These are phyloP conservation scores for Trichomonas vaginalis DNA, from an alignment of 208 protist genomes.

Conservation along the genomic window DNA sequence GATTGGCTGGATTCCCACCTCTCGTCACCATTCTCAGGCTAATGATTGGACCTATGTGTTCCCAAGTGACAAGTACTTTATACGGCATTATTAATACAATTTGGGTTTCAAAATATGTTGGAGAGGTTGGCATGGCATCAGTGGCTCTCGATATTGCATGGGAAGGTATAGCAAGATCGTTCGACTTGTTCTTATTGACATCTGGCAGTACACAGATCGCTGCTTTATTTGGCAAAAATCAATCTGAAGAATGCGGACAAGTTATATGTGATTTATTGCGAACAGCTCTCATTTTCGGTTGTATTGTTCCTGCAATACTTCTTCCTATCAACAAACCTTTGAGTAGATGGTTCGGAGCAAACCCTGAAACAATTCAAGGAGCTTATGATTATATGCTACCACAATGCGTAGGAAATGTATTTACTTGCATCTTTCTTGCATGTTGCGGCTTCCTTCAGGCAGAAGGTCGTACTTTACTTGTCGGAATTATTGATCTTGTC, in stretches of 20 bases:
- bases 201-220: not conserved
- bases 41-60: not conserved
- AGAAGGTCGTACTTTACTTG: not conserved
- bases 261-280: not conserved
- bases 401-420: not conserved
- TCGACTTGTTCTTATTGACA: not conserved
- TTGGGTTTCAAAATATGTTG: not conserved
- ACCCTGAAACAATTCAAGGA: not conserved
- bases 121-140: not conserved
- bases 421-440: not conserved
- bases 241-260: not conserved
- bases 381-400: not conserved
- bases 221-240: not conserved
- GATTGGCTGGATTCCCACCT: not conserved
- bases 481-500: not conserved
- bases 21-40: not conserved
- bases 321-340: not conserved
- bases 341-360: not conserved
- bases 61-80: not conserved
- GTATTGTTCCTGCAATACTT: not conserved
- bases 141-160: not conserved
- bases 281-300: not conserved
- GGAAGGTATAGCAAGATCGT: not conserved
- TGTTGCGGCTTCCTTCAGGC: not conserved
- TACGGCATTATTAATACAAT: not conserved